These are phyloP conservation scores for Verticillium tricorpus DNA, from an alignment of 2,329 filamentous ascomycete genomes.

Conservation along the genomic window DNA sequence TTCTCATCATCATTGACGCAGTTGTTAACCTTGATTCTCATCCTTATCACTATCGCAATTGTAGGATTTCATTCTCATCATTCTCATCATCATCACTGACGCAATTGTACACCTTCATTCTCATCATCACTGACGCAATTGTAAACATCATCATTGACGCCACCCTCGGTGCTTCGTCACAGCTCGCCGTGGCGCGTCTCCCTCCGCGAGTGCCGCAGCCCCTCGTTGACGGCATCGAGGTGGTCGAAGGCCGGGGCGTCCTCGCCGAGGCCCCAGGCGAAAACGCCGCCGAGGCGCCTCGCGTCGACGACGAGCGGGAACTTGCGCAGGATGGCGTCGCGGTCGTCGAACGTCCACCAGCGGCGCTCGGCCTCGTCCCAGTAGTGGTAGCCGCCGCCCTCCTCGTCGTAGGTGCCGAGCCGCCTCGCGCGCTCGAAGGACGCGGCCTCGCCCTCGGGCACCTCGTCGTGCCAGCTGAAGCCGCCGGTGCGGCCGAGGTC, in stretches of 20 bases:
- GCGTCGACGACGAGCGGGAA: constrained; percentile 53
- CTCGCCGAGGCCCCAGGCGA: constrained; percentile 72
- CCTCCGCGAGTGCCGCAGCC: constrained; percentile 10
- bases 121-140: too few species aligned
- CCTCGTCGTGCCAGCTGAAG: constrained; percentile 56
- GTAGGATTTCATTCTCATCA: too few species aligned
- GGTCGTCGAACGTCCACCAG: constrained; percentile 74
- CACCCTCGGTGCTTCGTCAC: not conserved
- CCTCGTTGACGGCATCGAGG: constrained; percentile 26
- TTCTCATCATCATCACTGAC: too few species aligned
- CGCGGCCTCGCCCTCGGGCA: constrained; percentile 44
- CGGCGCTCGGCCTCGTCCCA: constrained; percentile 54
- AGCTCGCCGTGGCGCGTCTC: not conserved
- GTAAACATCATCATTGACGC: too few species aligned
- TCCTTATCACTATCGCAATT: too few species aligned
- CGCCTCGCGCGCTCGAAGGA: constrained; percentile 55
- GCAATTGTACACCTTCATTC: too few species aligned
- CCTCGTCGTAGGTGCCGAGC: constrained; percentile 51
- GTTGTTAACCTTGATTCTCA: too few species aligned
- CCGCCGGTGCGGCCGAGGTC: constrained; percentile 54
- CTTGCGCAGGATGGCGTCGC: constrained; percentile 55
- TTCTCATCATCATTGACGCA: too few species aligned
- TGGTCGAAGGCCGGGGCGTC: constrained; percentile 46
- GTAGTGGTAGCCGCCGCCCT: constrained; percentile 62
- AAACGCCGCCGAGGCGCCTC: constrained; percentile 61